Evolutionary conservation across 1,284 basidiomycete genomes (phyloP), one percentile per base, ranked within the genome.

Genomic region (Sporisorium reilianum): DNA sequence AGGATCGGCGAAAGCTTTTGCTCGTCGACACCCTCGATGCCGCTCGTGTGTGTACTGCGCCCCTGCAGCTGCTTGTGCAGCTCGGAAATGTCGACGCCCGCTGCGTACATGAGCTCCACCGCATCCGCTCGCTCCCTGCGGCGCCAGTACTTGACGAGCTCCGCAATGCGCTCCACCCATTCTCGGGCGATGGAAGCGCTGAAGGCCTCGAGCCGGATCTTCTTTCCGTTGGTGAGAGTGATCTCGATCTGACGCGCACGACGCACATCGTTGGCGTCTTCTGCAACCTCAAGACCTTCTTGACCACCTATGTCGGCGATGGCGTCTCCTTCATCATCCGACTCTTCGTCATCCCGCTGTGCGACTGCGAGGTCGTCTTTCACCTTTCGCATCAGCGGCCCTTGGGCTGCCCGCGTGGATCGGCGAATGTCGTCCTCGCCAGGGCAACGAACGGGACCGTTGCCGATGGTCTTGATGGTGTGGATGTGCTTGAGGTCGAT

Each of bases 191-290:
- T 86, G 34, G 86, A 60, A n/a, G 78, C 76, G 30, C 83, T 84
- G 57, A 83, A 82, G 7, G 84, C 80, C 73, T 95, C 93, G 59
- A 92, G 92, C 41, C 91, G 87, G 58, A 93, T 83, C 25, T 92
- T 87, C 54, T 88, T 87, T 7, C 93, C 92, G 32, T 89, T 91
- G 22, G 87, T 88, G 75, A 93, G 86, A 46, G 91, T 85, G 36
- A 95, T 84, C 83, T 94, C 93, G 75, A 95, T 93, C 20, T 90
- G 90, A 54, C 93, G 88, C 64, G 88, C 88, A 86, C 90, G 89
- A 66, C 87, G 88, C 65, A 90, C 57, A 34, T 85, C 84, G n/a
- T 75, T 71, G 73, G 88, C 89, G 77, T 85, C 80, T 18, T 91
- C 87, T 1, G 66, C 73, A 28, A 84, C 85, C 16, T 75, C 84